Percentiles rank a stretch among this genome's conserved stretches.
Evolutionary conservation across 768 basidiomycete genomes (phyloP).

Genomic region (Mycena galericulata): DNA sequence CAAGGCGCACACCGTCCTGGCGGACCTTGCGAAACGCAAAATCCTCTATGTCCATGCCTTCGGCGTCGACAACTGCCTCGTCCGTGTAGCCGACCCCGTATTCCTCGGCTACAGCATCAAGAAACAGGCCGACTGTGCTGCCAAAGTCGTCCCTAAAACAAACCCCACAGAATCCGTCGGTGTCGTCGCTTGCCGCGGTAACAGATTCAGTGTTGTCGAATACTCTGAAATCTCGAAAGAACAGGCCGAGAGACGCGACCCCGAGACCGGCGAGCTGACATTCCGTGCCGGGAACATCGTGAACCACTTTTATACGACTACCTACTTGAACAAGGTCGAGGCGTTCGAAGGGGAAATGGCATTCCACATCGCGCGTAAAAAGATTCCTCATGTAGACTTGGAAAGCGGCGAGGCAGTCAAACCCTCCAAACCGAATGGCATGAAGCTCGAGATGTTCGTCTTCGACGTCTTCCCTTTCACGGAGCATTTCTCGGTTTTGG

Average conservation of each 20-base stretch:
- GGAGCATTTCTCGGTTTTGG: conserved; percentile 83
- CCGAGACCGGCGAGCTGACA: conserved; percentile 77
- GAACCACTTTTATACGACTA: conserved; percentile 96
- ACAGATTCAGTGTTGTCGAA: conserved; percentile 92
- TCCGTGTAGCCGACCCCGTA: conserved; percentile 95
- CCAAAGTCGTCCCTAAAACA: conserved; percentile 95
- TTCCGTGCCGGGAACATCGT: conserved; percentile 98
- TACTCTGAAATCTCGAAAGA: conserved; percentile 95
- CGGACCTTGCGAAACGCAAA: conserved; percentile 81
- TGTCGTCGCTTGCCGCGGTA: conserved; percentile 88
- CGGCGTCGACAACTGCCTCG: conserved; percentile 99
- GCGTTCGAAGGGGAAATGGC: conserved; percentile 89
- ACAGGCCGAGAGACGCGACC: conserved; percentile 82
- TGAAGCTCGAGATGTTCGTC: conserved; percentile 99
- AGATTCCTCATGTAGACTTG: conserved; percentile 88
- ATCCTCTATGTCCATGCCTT: conserved; percentile 94
- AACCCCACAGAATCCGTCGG: conserved; percentile 93
- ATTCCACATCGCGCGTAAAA: conserved; percentile 98
- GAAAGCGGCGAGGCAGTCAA: conserved; percentile 77
- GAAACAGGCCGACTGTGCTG: conserved; percentile 90
- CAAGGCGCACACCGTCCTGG: conserved; percentile 79
- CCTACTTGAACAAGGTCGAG: conserved; percentile 83
- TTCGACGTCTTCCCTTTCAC: conserved; percentile 99
- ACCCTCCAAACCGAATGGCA: conserved; percentile 93
- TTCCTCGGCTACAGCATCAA: conserved; percentile 96